These are phyloP conservation scores for Prunella vulgaris DNA, from an alignment of 257 asterid species.

Conservation along the genomic window DNA sequence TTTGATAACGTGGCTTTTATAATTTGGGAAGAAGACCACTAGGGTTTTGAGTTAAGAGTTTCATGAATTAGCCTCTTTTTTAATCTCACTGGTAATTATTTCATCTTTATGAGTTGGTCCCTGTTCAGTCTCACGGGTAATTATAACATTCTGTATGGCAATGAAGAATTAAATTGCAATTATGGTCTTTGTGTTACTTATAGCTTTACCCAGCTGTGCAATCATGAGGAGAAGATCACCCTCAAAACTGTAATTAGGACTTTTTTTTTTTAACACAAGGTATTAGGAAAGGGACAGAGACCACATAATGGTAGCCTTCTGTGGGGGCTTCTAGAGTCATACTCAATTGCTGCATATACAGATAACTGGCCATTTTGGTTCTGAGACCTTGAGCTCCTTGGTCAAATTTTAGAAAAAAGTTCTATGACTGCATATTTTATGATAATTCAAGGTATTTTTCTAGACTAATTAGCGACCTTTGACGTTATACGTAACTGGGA, in stretches of 20 bases:
- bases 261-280: not conserved
- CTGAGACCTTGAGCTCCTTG: not conserved
- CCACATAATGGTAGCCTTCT: not conserved
- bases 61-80: not conserved
- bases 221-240: not conserved
- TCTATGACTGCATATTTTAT: not conserved
- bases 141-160: constrained; percentile 11
- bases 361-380: not conserved
- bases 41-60: constrained; percentile 26
- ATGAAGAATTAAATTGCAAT: constrained; percentile 1
- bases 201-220: constrained; percentile 1
- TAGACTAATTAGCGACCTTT: not conserved
- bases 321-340: not conserved
- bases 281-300: constrained; percentile 4
- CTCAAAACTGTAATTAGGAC: not conserved
- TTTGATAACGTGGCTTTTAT: constrained; percentile 17
- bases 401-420: not conserved
- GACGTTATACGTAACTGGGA: not conserved
- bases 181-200: not conserved
- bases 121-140: constrained; percentile 4
- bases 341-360: not conserved
- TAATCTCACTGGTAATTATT: constrained; percentile 5
- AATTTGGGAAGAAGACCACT: not conserved
- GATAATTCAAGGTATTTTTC: not conserved
- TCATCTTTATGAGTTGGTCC: not conserved